A percentile compares a stretch with the other conserved stretches of the same genome.
These are phyloP conservation scores for Aspergillus pseudoviridinutans DNA, from an alignment of 2,329 filamentous ascomycete genomes.

Conservation along the genomic window DNA sequence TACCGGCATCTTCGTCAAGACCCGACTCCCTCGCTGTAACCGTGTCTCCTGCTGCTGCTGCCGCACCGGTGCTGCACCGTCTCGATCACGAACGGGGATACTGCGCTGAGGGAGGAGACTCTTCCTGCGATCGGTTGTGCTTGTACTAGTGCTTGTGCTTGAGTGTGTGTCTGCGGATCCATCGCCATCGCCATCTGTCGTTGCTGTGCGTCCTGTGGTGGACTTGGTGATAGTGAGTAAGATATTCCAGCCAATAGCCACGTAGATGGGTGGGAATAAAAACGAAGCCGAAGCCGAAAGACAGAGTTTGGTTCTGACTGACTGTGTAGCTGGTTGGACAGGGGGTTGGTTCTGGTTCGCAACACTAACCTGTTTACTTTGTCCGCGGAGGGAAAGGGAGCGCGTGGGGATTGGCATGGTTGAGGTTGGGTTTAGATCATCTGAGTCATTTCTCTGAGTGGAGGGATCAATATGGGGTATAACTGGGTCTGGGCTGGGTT, in stretches of 20 bases:
- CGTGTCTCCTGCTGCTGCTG: constrained; percentile 17
- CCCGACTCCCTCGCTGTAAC: constrained; percentile 13
- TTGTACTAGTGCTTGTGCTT: constrained; percentile 7
- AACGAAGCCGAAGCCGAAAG: not conserved
- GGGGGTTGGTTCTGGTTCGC: constrained; percentile 5
- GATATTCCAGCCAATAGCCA: not conserved
- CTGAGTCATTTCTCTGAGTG: not conserved
- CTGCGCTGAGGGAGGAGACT: constrained; percentile 32
- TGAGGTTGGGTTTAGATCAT: not conserved
- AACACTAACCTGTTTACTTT: constrained; percentile 29
- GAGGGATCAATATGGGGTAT: not conserved
- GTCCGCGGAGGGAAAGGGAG: constrained; percentile 32
- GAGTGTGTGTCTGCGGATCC: constrained; percentile 11
- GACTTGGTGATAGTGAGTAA: constrained; percentile 1
- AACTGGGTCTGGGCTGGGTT: not conserved
- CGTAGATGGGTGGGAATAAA: too few species aligned
- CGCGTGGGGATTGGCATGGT: constrained; percentile 41
- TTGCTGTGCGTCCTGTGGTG: constrained; percentile 19
- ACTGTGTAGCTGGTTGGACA: constrained; percentile 1
- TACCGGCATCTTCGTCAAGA: constrained; percentile 9
- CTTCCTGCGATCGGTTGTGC: constrained; percentile 21
- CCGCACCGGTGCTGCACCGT: constrained; percentile 11
- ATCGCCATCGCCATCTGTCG: constrained; percentile 9
- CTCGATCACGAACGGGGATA: constrained; percentile 14
- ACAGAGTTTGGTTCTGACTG: not conserved